phyloP scores from a whole-genome alignment of 2,329 filamentous ascomycete genomes.

The Diaporthe sp. region DNA sequence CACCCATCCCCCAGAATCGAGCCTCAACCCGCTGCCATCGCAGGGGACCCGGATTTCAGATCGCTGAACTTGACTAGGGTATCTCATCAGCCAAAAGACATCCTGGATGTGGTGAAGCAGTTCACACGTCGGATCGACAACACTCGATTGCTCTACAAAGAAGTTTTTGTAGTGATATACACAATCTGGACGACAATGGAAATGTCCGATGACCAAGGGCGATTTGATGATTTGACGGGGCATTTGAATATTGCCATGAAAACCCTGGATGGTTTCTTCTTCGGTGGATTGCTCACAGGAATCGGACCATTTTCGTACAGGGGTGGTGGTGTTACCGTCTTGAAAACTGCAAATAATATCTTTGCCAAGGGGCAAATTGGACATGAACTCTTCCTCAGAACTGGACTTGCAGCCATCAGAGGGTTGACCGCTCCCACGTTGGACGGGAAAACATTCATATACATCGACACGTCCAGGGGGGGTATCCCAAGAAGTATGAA shows the following conservation, averaged over 20 bases:
- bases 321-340: no score
- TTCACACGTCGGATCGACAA: neutral
- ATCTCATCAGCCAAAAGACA: neutral
- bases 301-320: no score
- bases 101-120: neutral
- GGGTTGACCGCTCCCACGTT: accelerated
- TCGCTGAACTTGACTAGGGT: neutral
- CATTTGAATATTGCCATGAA: neutral
- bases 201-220: neutral
- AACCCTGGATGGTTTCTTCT: neutral
- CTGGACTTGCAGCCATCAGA: no score
- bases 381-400: no score
- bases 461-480: neutral
- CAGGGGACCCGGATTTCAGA: neutral
- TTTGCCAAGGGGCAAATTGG: neutral
- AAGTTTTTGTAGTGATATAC: neutral
- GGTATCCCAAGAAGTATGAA: no score
- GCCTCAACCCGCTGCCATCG: no score
- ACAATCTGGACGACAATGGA: neutral
- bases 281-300: neutral
- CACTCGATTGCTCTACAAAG: no score
- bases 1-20: neutral
- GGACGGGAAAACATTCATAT: neutral
- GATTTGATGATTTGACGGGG: accelerated
- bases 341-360: neutral